Percentiles rank a stretch among this genome's conserved stretches.
Evolutionary conservation across 257 asterid species (phyloP).

Genomic region (Nicotiana undulata): DNA sequence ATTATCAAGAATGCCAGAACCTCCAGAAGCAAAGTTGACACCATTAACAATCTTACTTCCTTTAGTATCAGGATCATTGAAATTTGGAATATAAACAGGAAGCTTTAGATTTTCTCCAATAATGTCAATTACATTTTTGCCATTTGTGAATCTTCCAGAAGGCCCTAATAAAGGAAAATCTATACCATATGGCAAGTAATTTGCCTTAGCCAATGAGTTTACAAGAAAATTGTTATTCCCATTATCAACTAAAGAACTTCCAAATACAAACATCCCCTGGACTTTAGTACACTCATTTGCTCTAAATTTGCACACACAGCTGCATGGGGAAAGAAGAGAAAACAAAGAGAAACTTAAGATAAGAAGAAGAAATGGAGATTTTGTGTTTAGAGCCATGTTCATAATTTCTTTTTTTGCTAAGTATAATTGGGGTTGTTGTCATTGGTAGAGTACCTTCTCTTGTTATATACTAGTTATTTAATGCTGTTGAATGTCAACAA

Average conservation of each 20-base stretch:
- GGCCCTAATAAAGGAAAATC: constrained; percentile 46
- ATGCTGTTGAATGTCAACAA: not conserved
- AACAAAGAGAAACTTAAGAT: not conserved
- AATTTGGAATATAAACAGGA: constrained; percentile 46
- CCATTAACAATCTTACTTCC: constrained; percentile 49
- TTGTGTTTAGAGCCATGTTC: not conserved
- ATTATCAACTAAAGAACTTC: constrained; percentile 76
- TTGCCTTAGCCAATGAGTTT: constrained; percentile 48
- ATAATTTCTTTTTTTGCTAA: not conserved
- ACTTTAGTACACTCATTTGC: constrained; percentile 7
- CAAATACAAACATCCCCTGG: constrained; percentile 76
- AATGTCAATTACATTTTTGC: constrained; percentile 54
- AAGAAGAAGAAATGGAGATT: not conserved
- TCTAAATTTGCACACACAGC: not conserved
- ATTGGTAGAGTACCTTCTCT: not conserved
- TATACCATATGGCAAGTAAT: constrained; percentile 62
- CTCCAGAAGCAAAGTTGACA: constrained; percentile 77
- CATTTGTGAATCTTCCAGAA: constrained; percentile 71
- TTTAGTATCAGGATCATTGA: constrained; percentile 54
- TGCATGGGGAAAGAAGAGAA: not conserved
- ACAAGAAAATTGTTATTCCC: constrained; percentile 66
- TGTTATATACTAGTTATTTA: not conserved
- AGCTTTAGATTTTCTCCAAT: constrained; percentile 38
- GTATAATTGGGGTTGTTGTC: not conserved
- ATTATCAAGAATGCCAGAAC: constrained; percentile 66